Evolutionary conservation across 805 yeast species (phyloP), one percentile per base, ranked within the genome.

Genomic region (Millerozyma miso): DNA sequence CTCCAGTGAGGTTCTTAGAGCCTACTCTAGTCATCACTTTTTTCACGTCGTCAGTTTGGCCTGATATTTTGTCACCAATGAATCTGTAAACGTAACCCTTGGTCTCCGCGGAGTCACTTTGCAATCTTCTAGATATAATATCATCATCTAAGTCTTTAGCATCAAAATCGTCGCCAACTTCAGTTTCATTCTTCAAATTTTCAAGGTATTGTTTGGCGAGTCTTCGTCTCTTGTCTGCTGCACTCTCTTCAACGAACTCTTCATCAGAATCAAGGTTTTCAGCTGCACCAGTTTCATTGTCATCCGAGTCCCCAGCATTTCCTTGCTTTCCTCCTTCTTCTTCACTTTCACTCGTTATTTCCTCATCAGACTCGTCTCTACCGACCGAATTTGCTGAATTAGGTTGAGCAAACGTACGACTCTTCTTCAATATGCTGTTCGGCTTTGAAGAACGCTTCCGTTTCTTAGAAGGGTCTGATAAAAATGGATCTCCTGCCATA

Each of bases 151-250:
- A 65, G 53, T 93, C 97, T 51, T 81, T 79, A 7, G 99, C 98
- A 68, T 89, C 96, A 19, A 59, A 63, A 19, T 54, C 57, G 8
- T 51, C 49, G 7, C 61, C 75, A 20, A 58, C 32, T 44, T 64
- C 68, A 12, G 33, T 14, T 47, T 84, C 88, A 3, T 70, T 65
- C 59, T 85, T 80, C 55, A 93, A 67, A 56, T 85, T 85, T 37
- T 84, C 89, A 48, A 93, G 69, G 62, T 93, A 93, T 63, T 90
- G 93, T 63, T 89, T 89, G 14, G 98, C 98, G 46, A 93, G 73
- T 57, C 98, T 74, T 65, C 99, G 79, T 64, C 99, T 80, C 64
- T 88, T 89, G 57, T 93, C 99, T 0, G 96, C 95, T 6, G 90
- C 95, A 38, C 80, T 79, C 63, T 91, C 98, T 14, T 73, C 74